Base-by-base conservation (phyloP, 371 early-diverging fungal genomes). In the Batrachochytrium dendrobatidis region DNA sequence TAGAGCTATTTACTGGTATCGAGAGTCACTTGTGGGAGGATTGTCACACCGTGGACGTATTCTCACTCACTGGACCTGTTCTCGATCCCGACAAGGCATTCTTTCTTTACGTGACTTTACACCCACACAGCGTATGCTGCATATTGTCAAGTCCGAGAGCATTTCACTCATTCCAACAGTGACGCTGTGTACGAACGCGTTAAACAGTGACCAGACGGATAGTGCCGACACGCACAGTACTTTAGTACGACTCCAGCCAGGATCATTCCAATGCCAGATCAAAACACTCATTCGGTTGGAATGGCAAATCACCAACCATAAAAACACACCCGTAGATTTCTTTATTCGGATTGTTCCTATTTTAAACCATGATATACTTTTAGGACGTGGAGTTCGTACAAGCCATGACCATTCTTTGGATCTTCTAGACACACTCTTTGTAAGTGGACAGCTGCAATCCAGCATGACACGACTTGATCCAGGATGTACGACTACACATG, bases 1-100 rank as follows among this genome's bases (percentile, higher is more conserved):
- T 18, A 63, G 83, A 25, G 71, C 81, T 6, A 68, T 85, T 65
- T 91, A 89, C 66, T 91, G 91, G 91, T 86, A 86, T 59, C 69
- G 85, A 49, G 87, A 89, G 39, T n/a, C 50, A 0, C 55, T 55
- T 15, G 55, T 55, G 25, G 55, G 55, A 25, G 55, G 55, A 12
- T 20, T 55, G n/a, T 12, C 48, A 8, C 8, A 17, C 8, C 48
- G 48, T 6, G 48, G 48, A 8, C 5, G 5, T 7, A 28, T 46
- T 22, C 24, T 46, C n/a, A 28, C 7, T 4, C 5, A 28, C 8
- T 46, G 48, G 48, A 7, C 17, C 48, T 46, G 48, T 39, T 39
- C 39, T 12, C 39, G 39, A 12, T 12, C 12, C 39, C 39, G 39
- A 39, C 39, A 39, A n/a, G 39, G 39, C 12, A 12, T 39, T 12